Conservation (phyloP, 106 monocot species). For the Dioscorea alata region DNA sequence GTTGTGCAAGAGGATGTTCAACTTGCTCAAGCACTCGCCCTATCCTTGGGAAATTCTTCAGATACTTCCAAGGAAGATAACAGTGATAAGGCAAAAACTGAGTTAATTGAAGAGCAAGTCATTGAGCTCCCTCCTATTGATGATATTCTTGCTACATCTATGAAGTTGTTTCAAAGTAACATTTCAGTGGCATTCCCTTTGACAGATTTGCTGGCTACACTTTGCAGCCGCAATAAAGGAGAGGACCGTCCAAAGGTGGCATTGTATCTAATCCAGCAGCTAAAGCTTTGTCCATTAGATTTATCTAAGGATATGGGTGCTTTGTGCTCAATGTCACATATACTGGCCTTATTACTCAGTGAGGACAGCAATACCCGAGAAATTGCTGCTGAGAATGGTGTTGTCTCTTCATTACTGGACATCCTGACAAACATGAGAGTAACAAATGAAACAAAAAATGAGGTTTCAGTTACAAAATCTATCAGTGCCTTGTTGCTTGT, state of each 20-base stretch:
- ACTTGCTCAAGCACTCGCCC: constrained; percentile 70
- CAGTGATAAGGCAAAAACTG: constrained; percentile 25
- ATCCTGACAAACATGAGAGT: constrained; percentile 31
- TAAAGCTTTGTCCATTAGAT: constrained; percentile 41
- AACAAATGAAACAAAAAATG: constrained; percentile 19
- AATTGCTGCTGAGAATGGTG: constrained; percentile 55
- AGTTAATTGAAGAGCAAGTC: constrained; percentile 24
- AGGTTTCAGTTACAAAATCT: constrained; percentile 34
- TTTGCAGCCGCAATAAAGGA: constrained; percentile 63
- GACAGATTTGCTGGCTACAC: constrained; percentile 56
- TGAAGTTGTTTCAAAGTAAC: constrained; percentile 35
- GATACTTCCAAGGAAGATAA: constrained; percentile 47
- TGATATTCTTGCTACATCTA: constrained; percentile 50
- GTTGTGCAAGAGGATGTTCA: constrained; percentile 69
- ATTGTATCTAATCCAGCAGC: constrained; percentile 44
- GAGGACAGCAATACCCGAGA: constrained; percentile 49
- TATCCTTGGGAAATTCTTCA: constrained; percentile 62
- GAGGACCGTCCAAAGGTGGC: constrained; percentile 38
- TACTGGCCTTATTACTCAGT: constrained; percentile 52
- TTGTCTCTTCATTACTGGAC: constrained; percentile 36
- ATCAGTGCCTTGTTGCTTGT: constrained; percentile 54
- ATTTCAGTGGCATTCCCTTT: constrained; percentile 44
- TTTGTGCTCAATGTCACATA: constrained; percentile 42
- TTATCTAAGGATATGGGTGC: constrained; percentile 20
- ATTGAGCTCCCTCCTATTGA: constrained; percentile 48